Conservation (phyloP, 1,139 yeast species). For the Meyerozyma sp. region DNA sequence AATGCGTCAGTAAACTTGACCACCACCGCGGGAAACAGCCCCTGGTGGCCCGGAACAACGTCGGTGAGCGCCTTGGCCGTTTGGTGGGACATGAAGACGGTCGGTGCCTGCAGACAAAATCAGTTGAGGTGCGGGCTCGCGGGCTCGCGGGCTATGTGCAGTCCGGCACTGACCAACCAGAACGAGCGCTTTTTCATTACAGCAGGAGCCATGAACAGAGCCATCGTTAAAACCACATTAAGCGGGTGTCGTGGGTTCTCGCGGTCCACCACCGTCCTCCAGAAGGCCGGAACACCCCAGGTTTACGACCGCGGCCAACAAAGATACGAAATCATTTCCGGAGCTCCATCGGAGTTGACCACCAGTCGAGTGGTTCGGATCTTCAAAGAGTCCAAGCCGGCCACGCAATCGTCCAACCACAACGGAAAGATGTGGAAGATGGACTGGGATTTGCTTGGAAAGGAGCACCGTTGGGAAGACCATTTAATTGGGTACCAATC, state of each 20-base stretch:
- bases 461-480: conserved; percentile 86
- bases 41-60: conserved; percentile 45
- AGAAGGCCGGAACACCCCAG: conserved; percentile 13
- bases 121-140: not conserved
- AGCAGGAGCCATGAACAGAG: not conserved
- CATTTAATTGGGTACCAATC: conserved; percentile 85
- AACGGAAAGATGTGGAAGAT: conserved; percentile 63
- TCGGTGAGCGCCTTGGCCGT: conserved; percentile 35
- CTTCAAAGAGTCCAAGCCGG: conserved; percentile 71
- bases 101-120: not conserved
- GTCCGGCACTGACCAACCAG: not conserved
- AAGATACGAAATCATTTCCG: conserved; percentile 61
- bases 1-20: conserved; percentile 45
- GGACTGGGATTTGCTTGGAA: conserved; percentile 79
- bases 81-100: conserved; percentile 10
- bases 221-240: not conserved
- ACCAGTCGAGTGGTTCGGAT: conserved; percentile 70
- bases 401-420: conserved; percentile 70
- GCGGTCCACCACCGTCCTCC: conserved; percentile 9
- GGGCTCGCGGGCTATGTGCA: not conserved
- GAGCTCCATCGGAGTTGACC: conserved; percentile 70
- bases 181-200: not conserved
- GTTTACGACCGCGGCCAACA: conserved; percentile 16
- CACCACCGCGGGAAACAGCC: conserved; percentile 44
- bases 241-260: conserved; percentile 17